These are phyloP conservation scores for Orbilia javanica DNA, from an alignment of 2,329 filamentous ascomycete species.

Conservation along the genomic window DNA sequence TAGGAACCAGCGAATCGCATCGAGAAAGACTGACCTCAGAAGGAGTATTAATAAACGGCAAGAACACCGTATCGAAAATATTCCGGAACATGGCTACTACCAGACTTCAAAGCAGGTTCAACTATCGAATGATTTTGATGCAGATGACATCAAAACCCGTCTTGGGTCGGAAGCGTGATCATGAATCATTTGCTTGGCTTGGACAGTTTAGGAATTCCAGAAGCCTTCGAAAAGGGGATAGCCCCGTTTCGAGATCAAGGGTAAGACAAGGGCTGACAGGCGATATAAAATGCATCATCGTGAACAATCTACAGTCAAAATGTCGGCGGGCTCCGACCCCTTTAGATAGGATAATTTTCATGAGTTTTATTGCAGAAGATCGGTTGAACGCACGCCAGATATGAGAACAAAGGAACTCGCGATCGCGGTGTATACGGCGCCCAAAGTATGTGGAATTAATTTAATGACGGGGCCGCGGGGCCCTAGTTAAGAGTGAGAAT, in stretches of 20 bases:
- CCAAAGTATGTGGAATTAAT: too few species aligned
- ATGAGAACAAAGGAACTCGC: too few species aligned
- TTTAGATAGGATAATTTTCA: background rate
- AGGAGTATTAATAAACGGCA: slow-evolving; percentile 18
- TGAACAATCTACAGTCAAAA: too few species aligned
- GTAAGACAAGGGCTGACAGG: background rate
- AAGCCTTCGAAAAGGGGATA: slow-evolving; percentile 25
- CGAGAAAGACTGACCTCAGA: slow-evolving; percentile 16
- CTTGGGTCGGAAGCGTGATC: slow-evolving; percentile 25
- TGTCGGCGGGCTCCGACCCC: background rate
- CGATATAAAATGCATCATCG: background rate
- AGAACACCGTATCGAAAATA: slow-evolving; percentile 24
- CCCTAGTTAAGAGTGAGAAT: too few species aligned
- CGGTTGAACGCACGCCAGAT: too few species aligned
- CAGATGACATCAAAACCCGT: slow-evolving; percentile 52
- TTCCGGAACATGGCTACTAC: slow-evolving; percentile 12
- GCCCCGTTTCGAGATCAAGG: background rate
- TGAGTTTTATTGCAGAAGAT: background rate
- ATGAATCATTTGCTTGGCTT: slow-evolving; percentile 29
- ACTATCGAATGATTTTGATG: slow-evolving; percentile 30
- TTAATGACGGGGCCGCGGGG: too few species aligned
- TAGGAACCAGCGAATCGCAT: background rate
- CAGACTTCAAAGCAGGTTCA: slow-evolving; percentile 17
- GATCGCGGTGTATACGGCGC: too few species aligned
- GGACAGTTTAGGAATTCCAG: slow-evolving; percentile 27